These are phyloP conservation scores for Gossypium lobatum DNA, from an alignment of 441 rosid genomes.

Conservation along the genomic window DNA sequence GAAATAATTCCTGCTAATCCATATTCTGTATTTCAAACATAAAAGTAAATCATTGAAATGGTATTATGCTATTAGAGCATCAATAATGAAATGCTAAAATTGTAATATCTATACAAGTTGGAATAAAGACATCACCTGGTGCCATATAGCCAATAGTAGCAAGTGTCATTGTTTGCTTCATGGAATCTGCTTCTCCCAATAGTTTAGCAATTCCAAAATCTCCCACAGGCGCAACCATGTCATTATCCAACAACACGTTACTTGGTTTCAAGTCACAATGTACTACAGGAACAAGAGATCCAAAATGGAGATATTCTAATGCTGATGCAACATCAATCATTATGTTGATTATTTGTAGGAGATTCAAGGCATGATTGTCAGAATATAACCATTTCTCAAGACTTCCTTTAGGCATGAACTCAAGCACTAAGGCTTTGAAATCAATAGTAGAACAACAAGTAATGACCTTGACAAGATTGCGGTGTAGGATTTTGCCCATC, in stretches of 20 bases:
- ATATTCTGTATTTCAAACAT: background rate
- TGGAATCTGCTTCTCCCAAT: too few relatives aligned
- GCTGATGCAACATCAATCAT: background rate
- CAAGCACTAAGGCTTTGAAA: conserved; percentile 15
- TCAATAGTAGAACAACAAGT: conserved; percentile 8
- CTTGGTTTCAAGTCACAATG: too few relatives aligned
- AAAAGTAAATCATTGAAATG: background rate
- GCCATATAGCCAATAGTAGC: too few relatives aligned
- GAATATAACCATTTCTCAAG: conserved; percentile 15
- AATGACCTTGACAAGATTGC: conserved; percentile 15
- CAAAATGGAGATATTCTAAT: background rate
- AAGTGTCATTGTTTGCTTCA: too few relatives aligned
- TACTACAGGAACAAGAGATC: background rate
- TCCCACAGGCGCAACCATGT: too few relatives aligned
- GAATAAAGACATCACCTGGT: background rate
- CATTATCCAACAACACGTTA: too few relatives aligned
- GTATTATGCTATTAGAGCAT: too few relatives aligned
- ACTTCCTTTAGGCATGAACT: conserved; percentile 19
- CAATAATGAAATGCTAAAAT: too few relatives aligned
- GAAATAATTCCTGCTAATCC: background rate
- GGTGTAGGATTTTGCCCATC: background rate
- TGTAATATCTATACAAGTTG: background rate
- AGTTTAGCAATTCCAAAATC: too few relatives aligned
- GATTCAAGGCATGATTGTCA: background rate
- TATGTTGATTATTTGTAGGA: background rate